Conservation (phyloP, 1,284 basidiomycete genomes). For the Schizophyllum amplum region DNA sequence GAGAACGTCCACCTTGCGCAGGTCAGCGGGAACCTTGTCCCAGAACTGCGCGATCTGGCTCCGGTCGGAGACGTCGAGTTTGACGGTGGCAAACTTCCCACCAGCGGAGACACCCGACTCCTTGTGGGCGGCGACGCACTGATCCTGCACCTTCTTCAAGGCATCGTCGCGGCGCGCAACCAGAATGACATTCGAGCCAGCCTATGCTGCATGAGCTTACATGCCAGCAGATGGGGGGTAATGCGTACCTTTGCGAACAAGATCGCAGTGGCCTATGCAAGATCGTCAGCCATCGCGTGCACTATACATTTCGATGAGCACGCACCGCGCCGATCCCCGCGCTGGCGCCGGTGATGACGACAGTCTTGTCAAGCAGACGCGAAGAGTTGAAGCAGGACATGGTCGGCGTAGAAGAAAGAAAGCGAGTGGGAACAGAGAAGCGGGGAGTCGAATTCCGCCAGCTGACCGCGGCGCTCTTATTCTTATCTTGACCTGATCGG, state of each 20-base stretch:
- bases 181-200: conserved; percentile 72
- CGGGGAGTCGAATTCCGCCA: not conserved
- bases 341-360: conserved; percentile 82
- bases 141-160: conserved; percentile 54
- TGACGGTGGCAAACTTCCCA: conserved; percentile 59
- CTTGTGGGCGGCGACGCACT: conserved; percentile 63
- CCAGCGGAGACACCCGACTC: conserved; percentile 64
- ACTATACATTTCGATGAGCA: conserved; percentile 7
- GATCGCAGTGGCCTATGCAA: conserved; percentile 65
- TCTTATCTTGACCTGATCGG: not conserved
- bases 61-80: conserved; percentile 72
- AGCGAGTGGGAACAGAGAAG: not conserved
- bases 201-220: conserved; percentile 31
- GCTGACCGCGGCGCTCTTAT: not conserved
- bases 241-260: conserved; percentile 69
- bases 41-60: conserved; percentile 57
- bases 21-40: conserved; percentile 59
- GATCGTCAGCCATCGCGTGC: conserved; percentile 4
- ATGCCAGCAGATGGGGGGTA: not conserved
- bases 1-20: conserved; percentile 67
- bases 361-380: conserved; percentile 74
- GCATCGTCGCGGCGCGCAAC: conserved; percentile 62
- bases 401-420: not conserved
- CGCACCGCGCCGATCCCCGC: conserved; percentile 75
- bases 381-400: conserved; percentile 75